Evolutionary conservation across 768 basidiomycete genomes (phyloP), one percentile per base, ranked within the genome.

Genomic region (Nevesoporus exiguus): DNA sequence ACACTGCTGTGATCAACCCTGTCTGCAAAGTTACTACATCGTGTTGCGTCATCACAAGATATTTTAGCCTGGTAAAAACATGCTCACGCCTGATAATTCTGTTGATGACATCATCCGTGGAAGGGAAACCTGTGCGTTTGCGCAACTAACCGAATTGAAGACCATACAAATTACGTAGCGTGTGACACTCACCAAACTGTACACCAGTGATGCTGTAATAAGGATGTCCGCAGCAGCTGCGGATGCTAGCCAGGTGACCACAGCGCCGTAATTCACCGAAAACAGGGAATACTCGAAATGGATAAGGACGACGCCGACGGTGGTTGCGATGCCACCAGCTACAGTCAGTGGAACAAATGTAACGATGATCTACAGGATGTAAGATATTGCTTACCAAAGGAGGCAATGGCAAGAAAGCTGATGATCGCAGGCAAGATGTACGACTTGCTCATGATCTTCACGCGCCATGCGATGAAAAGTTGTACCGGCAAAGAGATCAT

Each of bases 401-500:
- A 36, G 0, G 37, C 17, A 2, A 55, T 10, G 6, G 58, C 53
- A 5, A 63, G 30, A 15, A 54, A 24, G 40, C 21, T 4, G 36
- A 76, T 70, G 25, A 71, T 37, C 11, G 31, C 42, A 22, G 68
- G 68, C 10, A 69, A 42, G n/a, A 63, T 46, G 3, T 37, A 57
- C 49, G 69, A 73, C 42, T 54, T 59, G 5, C 68, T 73, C 47
- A 77, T 55, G 13, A 74, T 59, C 19, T 67, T 71, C 21, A 76
- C 71, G 19, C 75, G 67, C 73, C 74, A 76, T 7, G 76, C 76
- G 45, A 78, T 79, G 61, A 81, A 82, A 5, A 75, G 54, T 49
- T 81, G 79, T 7, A 79, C 78, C 10, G 73, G 58, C 6, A 69
- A 55, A 1, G 75, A 76, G 30, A 77, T 76, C 49, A 80, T 70